Evolutionary conservation across 163 green algal species (phyloP), one percentile per base, ranked within the genome.

Genomic region (Scenedesmus sp.): DNA sequence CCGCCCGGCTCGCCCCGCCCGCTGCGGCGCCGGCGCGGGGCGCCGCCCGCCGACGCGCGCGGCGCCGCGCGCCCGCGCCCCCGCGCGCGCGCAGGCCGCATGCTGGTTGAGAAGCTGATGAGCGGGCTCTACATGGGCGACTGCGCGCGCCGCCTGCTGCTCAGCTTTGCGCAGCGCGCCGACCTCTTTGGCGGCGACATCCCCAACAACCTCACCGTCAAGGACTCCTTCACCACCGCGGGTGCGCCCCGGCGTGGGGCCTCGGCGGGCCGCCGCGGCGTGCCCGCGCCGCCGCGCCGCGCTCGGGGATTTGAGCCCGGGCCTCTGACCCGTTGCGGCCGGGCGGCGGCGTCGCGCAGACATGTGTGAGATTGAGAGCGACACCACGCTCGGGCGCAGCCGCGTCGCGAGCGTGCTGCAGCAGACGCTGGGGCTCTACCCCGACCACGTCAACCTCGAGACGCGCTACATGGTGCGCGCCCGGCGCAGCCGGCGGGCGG

Each of bases 101-200:
- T 93, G 70, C 47, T 93, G 50, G 96, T 97, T 84, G 94, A 98
- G 87, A 98, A 98, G 88, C 79, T 97, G 70, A 91, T 98, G 9
- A 88, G 75, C 11, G 95, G 95, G 17, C 90, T 98, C 84, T 97
- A 95, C 81, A 83, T 98, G 45, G 95, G 95, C 2, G 94, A 98
- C 74, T 73, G 95, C 6, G 91, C 87, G 15, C 87, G 92, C 26
- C 83, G 87, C 73, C 85, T 96, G 28, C 70, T 97, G 70, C 72
- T 93, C 15, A 85, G 28, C 29, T 80, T 91, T 42, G 82, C 78
- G 34, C 62, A 56, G 34, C 75, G 81, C 11, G 71, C 31, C 33
- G 60, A 63, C 50, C 74, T 83, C 48, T 85, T 85, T 78, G 75
- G 78, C 45, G 60, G 51, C 36, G 39, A n/a, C 36, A 50, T 81